A percentile compares a stretch with the other conserved stretches of the same genome.
Evolutionary conservation across 371 early-diverging fungal genomes (phyloP).

Genomic region (Basidiobolus meristosporus): DNA sequence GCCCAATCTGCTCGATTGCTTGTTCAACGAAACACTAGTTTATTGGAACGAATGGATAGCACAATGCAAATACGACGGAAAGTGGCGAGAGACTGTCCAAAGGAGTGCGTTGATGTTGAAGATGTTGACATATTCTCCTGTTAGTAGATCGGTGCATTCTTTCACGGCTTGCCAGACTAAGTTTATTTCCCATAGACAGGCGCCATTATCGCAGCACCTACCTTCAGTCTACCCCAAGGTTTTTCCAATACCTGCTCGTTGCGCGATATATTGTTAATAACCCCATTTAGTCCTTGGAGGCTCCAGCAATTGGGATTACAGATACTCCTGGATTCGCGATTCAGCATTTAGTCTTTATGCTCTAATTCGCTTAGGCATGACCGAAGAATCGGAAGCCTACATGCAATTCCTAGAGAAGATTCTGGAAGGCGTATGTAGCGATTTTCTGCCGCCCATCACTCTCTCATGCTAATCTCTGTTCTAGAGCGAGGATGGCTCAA

Average conservation of each 20-base stretch:
- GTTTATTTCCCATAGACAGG: no score
- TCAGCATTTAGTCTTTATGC: slow-evolving; percentile 69
- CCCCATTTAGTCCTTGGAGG: no score
- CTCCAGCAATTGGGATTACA: slow-evolving; percentile 66
- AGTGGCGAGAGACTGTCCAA: slow-evolving; percentile 58
- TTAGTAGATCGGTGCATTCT: no score
- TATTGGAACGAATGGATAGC: slow-evolving; percentile 59
- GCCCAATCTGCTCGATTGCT: no score
- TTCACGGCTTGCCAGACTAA: no score
- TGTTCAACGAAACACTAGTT: slow-evolving; percentile 36
- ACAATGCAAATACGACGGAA: slow-evolving; percentile 35
- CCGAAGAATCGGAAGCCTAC: slow-evolving; percentile 43
- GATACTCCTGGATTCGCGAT: slow-evolving; percentile 68
- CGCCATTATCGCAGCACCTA: slow-evolving; percentile 64
- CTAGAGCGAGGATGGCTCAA: no score
- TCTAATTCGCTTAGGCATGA: slow-evolving; percentile 53
- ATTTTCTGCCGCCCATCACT: no score
- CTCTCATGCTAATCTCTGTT: no score
- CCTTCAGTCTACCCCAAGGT: slow-evolving; percentile 63
- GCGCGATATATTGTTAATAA: no score
- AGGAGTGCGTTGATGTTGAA: slow-evolving; percentile 58
- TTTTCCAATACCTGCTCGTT: no score
- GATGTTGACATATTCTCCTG: slow-evolving; percentile 56
- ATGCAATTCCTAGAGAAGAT: slow-evolving; percentile 44
- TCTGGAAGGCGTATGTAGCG: slow-evolving; percentile 41